Base-by-base conservation (phyloP, 2,329 filamentous ascomycete species). In the Rutstroemia sp. region DNA sequence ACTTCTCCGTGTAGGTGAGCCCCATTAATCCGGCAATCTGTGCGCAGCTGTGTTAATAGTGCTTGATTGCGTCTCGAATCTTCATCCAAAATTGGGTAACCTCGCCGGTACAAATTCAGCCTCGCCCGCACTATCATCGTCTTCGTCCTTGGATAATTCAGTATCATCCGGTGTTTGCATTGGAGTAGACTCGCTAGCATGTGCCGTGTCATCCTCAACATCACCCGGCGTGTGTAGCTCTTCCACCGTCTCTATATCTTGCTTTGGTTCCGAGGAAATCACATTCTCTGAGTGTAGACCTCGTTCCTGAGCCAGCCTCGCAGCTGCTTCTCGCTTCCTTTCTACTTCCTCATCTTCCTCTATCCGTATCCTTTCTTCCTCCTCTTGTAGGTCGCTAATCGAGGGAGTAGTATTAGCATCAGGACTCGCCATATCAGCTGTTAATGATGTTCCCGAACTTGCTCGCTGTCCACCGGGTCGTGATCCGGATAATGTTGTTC, bases 31-130 rank as follows among this genome's bases (percentile, higher is more conserved):
- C 17, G 10, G 30, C 30, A 34, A 12, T 34, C 30, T 12, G 3
- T 34, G 30, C 3, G 30, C 30, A 34, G 30, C 61, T 57, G 65
- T 86, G 83, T 19, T 86, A 86, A 66, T 91, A 59, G 86, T 89
- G 61, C 84, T 86, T 91, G 87, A 87, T 3, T 83, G 78, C 64
- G 79, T 80, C n/a, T 40, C 5, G 2, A 5, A 25, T 4, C 9
- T 47, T 65, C 49, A 69, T 44, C 61, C 71, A 71, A 70, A 85
- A 81, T 75, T 74, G 39, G 82, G 82, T 58, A 86, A 67, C 57
- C 81, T 74, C 38, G 82, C 82, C 4, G 82, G 81, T 21, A 84
- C 72, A 61, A 85, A 85, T 2, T 70, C 70, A 19, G 67, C 61
- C 19, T 66, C 60, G 34, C 57, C 59, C 21, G 65, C 62, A 17